Evolutionary conservation across 1,284 basidiomycete genomes (phyloP).

Genomic region (Puccinia polysora): DNA sequence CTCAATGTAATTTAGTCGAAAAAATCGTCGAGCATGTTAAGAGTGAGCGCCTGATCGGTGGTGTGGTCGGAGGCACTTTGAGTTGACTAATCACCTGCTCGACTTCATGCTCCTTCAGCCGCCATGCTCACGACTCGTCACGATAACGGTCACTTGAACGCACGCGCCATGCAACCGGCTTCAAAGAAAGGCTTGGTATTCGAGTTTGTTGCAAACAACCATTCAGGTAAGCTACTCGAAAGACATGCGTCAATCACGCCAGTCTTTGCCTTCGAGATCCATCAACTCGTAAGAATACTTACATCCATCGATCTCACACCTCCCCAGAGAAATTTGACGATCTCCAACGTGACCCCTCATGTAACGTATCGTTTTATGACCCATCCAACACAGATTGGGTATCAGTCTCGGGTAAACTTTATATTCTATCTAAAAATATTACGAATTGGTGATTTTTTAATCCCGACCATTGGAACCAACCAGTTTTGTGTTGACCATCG

Average conservation of each 20-base stretch:
- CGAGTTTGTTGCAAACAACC: conserved; percentile 71
- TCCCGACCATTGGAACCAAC: not conserved
- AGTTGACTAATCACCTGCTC: not conserved
- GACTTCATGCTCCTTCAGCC: conserved; percentile 46
- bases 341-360: conserved; percentile 60
- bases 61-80: not conserved
- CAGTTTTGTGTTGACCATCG: not conserved
- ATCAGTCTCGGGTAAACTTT: conserved; percentile 70
- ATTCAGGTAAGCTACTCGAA: conserved; percentile 61
- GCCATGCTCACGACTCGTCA: conserved; percentile 76
- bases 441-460: not conserved
- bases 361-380: conserved; percentile 75
- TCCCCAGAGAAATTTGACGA: conserved; percentile 41
- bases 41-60: not conserved
- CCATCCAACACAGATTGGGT: conserved; percentile 73
- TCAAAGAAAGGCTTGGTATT: conserved; percentile 56
- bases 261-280: conserved; percentile 11
- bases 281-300: conserved; percentile 49
- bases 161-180: conserved; percentile 74
- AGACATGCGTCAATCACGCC: not conserved
- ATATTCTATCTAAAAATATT: no score
- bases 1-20: conserved; percentile 3
- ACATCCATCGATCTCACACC: conserved; percentile 42
- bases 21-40: conserved; percentile 19
- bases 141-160: conserved; percentile 70